phyloP scores from a whole-genome alignment of 129 eudicot genomes.

The Helianthus tuberosus region DNA sequence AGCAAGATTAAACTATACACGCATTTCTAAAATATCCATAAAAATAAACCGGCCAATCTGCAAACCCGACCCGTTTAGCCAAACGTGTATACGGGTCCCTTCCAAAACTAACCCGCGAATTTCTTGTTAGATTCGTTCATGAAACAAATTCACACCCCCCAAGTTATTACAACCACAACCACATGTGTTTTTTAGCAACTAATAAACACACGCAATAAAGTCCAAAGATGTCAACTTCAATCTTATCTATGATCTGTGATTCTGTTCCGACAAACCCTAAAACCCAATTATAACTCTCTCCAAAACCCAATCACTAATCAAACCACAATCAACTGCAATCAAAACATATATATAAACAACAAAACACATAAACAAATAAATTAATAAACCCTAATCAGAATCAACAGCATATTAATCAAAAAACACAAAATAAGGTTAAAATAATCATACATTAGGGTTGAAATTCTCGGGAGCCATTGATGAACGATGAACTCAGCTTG shows the following conservation, averaged over 20 bases:
- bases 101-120: too few species aligned
- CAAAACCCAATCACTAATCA: neutral
- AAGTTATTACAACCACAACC: neutral
- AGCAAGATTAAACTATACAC: too few species aligned
- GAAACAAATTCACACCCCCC: too few species aligned
- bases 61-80: too few species aligned
- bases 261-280: neutral
- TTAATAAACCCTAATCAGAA: neutral
- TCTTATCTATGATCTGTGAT: constrained; percentile 1
- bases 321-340: neutral
- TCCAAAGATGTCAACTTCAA: constrained; percentile 1
- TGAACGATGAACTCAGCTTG: constrained; percentile 5
- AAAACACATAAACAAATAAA: neutral
- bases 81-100: too few species aligned
- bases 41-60: too few species aligned
- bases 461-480: constrained; percentile 38
- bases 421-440: neutral
- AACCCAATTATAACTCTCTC: neutral
- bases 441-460: constrained; percentile 37
- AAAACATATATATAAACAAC: neutral
- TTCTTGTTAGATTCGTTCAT: too few species aligned
- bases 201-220: neutral
- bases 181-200: neutral
- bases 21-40: too few species aligned
- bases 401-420: neutral